These are phyloP conservation scores for Myxozyma monticola DNA, from an alignment of 805 yeast genomes.

Conservation along the genomic window DNA sequence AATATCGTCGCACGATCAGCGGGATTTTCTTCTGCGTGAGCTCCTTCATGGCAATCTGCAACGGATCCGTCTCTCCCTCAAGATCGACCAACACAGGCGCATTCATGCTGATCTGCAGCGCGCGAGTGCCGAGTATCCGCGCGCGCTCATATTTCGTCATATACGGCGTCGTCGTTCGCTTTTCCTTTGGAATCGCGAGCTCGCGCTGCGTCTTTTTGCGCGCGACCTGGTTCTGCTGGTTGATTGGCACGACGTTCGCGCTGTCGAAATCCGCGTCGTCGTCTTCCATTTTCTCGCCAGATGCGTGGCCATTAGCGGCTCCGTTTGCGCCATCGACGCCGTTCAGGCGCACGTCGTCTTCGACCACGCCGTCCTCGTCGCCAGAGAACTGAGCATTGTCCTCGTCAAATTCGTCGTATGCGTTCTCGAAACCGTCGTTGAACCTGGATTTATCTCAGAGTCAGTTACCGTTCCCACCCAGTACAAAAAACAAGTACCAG, in stretches of 20 bases:
- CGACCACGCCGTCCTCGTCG: conserved; percentile 50
- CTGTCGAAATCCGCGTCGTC: conserved; percentile 56
- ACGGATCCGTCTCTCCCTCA: conserved; percentile 98
- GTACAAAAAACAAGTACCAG: too few species aligned
- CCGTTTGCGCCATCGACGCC: conserved; percentile 32
- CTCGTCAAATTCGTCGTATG: conserved; percentile 63
- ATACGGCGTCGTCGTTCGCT: conserved; percentile 94
- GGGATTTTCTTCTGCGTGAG: conserved; percentile 93
- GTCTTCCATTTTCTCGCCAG: conserved; percentile 44
- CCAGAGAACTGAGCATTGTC: conserved; percentile 76
- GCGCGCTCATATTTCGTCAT: conserved; percentile 99
- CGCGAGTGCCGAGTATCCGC: conserved; percentile 94
- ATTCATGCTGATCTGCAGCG: conserved; percentile 94
- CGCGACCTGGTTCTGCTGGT: conserved; percentile 47
- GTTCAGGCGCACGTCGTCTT: conserved; percentile 42
- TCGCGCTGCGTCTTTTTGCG: conserved; percentile 69
- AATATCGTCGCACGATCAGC: conserved; percentile 87
- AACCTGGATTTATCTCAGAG: conserved; percentile 49
- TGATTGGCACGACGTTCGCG: conserved; percentile 67
- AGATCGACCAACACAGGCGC: conserved; percentile 98
- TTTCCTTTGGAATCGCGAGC: conserved; percentile 83
- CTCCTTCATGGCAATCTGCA: conserved; percentile 97
- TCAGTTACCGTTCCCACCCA: too few species aligned
- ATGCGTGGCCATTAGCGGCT: conserved; percentile 37
- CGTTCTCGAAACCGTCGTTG: conserved; percentile 47